phyloP scores from a whole-genome alignment of 164 flowering plant genomes.

The Vitis rotundifolia region DNA sequence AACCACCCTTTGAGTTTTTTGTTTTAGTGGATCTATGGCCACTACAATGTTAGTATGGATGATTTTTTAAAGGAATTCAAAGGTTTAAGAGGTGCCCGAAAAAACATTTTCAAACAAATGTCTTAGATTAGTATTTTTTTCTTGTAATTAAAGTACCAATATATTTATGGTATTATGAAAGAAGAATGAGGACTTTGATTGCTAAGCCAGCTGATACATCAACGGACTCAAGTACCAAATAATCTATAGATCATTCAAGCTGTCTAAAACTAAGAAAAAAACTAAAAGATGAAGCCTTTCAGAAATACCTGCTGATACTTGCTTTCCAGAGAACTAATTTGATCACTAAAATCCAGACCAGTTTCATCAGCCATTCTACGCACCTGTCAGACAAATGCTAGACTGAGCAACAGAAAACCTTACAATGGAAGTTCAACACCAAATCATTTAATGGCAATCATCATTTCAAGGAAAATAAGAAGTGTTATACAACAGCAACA shows the following conservation, averaged over 20 bases:
- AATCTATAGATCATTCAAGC: too few species aligned
- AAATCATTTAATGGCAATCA: background rate
- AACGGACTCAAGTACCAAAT: too few species aligned
- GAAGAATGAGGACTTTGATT: too few species aligned
- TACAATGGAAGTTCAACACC: background rate
- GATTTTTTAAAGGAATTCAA: too few species aligned
- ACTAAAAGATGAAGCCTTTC: background rate
- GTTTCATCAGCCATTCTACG: constrained; percentile 38
- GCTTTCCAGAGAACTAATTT: constrained; percentile 30
- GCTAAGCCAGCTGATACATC: too few species aligned
- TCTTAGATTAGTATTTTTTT: background rate
- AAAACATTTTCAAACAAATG: background rate
- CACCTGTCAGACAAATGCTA: constrained; percentile 16
- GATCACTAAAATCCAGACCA: constrained; percentile 36
- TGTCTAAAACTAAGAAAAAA: too few species aligned
- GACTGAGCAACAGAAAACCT: background rate
- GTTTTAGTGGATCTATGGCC: background rate
- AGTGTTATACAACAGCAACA: too few species aligned
- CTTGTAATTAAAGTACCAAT: too few species aligned
- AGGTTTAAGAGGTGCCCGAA: background rate
- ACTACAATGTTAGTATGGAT: too few species aligned
- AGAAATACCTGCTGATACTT: constrained; percentile 31
- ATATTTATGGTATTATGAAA: too few species aligned
- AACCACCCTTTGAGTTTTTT: background rate
- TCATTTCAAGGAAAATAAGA: too few species aligned